Percentiles rank a stretch among this genome's conserved stretches.
phyloP scores from a whole-genome alignment of 495 filamentous ascomycete species.

The Aspergillus homomorphus region DNA sequence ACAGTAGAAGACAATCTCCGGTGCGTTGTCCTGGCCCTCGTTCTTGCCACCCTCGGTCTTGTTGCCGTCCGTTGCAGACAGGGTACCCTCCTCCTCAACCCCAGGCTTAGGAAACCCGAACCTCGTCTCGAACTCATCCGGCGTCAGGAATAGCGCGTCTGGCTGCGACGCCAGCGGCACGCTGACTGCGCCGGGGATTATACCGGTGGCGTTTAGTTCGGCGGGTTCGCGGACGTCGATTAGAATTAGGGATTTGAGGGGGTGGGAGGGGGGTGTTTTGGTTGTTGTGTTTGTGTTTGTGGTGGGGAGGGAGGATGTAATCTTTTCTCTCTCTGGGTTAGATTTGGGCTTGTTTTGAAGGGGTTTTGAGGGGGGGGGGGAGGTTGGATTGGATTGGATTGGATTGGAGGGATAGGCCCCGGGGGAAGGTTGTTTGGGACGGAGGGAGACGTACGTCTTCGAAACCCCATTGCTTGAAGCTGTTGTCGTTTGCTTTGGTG shows the following conservation, averaged over 20 bases:
- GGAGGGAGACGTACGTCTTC: constrained; percentile 47
- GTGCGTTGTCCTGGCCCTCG: not conserved
- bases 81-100: constrained; percentile 8
- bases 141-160: constrained; percentile 69
- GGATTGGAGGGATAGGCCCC: constrained; percentile 2
- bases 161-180: constrained; percentile 75
- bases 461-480: constrained; percentile 38
- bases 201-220: constrained; percentile 65
- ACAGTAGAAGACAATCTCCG: constrained; percentile 80
- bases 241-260: constrained; percentile 35
- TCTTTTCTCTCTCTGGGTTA: constrained; percentile 18
- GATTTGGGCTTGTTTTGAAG: constrained; percentile 8
- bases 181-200: constrained; percentile 75
- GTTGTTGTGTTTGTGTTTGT: constrained; percentile 15
- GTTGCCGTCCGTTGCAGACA: not conserved
- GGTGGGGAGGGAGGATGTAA: constrained; percentile 36
- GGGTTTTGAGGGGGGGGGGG: constrained; percentile 6
- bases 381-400: constrained; percentile 1
- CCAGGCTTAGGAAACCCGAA: constrained; percentile 47
- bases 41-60: not conserved
- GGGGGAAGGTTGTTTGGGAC: not conserved
- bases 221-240: constrained; percentile 81
- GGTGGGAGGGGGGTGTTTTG: constrained; percentile 23
- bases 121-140: constrained; percentile 66
- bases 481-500: constrained; percentile 8